phyloP scores from a whole-genome alignment of 176 grass and related monocot species.

The Triticum timopheevii region DNA sequence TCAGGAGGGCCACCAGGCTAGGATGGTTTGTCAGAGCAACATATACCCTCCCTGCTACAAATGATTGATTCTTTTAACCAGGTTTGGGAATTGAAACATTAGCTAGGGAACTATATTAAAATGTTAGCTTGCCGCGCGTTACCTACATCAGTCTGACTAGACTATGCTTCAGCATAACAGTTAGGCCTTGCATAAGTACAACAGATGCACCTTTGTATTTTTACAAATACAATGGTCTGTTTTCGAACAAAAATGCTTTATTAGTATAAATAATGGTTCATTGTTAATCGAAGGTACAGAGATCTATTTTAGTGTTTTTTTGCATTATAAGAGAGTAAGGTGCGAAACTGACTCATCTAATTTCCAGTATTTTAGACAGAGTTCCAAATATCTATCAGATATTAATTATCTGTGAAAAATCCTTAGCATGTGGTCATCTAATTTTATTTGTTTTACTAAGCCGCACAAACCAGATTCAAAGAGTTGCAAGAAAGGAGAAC shows the following conservation, averaged over 20 bases:
- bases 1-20: too few species aligned
- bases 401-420: not conserved
- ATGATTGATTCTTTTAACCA: not conserved
- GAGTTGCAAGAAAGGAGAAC: too few species aligned
- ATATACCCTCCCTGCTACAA: too few species aligned
- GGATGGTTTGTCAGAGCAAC: too few species aligned
- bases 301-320: not conserved
- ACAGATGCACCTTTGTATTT: not conserved
- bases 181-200: not conserved
- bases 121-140: not conserved
- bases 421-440: too few species aligned
- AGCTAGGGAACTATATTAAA: not conserved
- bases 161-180: not conserved
- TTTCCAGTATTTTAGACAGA: not conserved
- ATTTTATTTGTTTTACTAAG: too few species aligned
- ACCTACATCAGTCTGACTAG: not conserved
- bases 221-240: not conserved
- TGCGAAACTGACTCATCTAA: not conserved
- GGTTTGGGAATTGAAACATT: too few species aligned
- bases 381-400: not conserved
- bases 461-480: too few species aligned
- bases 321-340: not conserved
- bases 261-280: not conserved
- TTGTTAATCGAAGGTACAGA: not conserved
- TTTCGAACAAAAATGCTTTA: not conserved